Percentiles rank a stretch among this genome's conserved stretches.
phyloP scores from a whole-genome alignment of 192 early-diverging fungal genomes.

The Borealophlyctis nickersoniae region DNA sequence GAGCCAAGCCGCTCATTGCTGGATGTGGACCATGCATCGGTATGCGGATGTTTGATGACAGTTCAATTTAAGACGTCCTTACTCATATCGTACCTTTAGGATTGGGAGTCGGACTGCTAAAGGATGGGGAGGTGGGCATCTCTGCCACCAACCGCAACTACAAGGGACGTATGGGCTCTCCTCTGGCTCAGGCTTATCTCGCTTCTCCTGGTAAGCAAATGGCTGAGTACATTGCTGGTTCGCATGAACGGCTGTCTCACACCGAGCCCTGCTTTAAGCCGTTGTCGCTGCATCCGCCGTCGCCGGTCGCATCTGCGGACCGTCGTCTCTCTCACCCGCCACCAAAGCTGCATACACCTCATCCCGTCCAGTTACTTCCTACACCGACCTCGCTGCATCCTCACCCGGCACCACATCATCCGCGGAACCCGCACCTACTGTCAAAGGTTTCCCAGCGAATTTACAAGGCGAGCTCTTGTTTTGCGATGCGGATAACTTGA shows the following conservation, averaged over 20 bases:
- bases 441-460: conserved; percentile 71
- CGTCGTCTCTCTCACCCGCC: conserved; percentile 3
- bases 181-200: conserved; percentile 86
- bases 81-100: conserved; percentile 55
- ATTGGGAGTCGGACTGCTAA: conserved; percentile 84
- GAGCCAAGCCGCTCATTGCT: conserved; percentile 83
- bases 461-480: conserved; percentile 85
- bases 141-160: conserved; percentile 99
- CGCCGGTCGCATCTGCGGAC: conserved; percentile 76
- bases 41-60: conserved; percentile 13
- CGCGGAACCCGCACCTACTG: conserved; percentile 20
- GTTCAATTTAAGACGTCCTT: neutral
- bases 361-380: conserved; percentile 28
- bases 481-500: conserved; percentile 90
- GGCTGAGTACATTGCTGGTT: no score
- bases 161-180: conserved; percentile 98
- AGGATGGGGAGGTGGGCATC: conserved; percentile 96
- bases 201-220: conserved; percentile 76
- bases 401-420: neutral
- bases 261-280: conserved; percentile 35
- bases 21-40: conserved; percentile 98
- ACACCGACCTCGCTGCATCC: conserved; percentile 9
- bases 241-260: no score
- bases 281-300: conserved; percentile 95
- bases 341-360: neutral